Evolutionary conservation across 306 rosid species (phyloP), one percentile per base, ranked within the genome.

Genomic region (Argentina anserina): DNA sequence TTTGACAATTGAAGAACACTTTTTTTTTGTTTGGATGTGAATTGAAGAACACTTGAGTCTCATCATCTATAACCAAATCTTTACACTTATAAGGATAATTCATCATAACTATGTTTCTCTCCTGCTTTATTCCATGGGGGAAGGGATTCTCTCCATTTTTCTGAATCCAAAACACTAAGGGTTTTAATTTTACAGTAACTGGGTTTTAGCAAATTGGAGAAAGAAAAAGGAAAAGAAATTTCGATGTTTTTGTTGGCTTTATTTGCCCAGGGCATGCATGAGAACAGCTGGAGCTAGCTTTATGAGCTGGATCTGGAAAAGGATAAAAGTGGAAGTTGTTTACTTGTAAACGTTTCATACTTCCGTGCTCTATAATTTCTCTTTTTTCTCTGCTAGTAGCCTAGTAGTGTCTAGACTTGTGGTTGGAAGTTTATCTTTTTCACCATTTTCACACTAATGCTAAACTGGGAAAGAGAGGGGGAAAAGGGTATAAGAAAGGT

Each of bases 361-460:
- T 86, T 88, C 80, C 97, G 90, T 92, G 90, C 79, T 84, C 77
- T 70, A 55, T 79, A 73, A 81, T 79, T 79, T 75, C 82, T 89
- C 90, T 76, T 80, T 45, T 55, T 55, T 39, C 10, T 61, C 68
- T 52, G 36, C 63, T 69, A 60, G 71, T 76, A 81, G 73, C 9
- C 63, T 69, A 60, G 71, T 76, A 81, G 73, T 18, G 13, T 62
- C 4, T 20, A 9, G 67, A 33, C 47, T 75, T 73, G 67, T 31
- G 60, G 89, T 69, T 77, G 82, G 70, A 63, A 67, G 70, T 77
- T 79, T 84, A 75, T 67, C 81, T 86, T 83, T 81, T 71, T 66
- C 79, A 83, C 84, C 75, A 83, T 89, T 79, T 82, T 78, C 40
- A 75, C 76, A 71, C 76, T 72, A 66, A 79, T 79, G 83, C 83